Evolutionary conservation across 352 stramenopile genomes (phyloP).

Genomic region (Globisporangium ultimum): DNA sequence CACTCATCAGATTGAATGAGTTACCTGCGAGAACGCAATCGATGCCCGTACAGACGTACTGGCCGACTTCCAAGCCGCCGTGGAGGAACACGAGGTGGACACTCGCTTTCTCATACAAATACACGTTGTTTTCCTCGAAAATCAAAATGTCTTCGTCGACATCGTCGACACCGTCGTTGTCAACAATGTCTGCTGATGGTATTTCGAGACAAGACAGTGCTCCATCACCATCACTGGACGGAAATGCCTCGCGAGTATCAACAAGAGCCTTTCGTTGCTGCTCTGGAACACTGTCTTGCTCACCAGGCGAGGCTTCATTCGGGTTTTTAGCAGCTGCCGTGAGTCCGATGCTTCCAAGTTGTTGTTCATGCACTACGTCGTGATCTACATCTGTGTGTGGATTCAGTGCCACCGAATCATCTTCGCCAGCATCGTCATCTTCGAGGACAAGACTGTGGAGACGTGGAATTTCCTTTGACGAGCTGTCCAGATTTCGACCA

Average conservation of each 20-base stretch:
- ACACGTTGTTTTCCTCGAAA: constrained; percentile 53
- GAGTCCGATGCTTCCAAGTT: not conserved
- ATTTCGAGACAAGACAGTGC: not conserved
- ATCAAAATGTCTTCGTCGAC: constrained; percentile 16
- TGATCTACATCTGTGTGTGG: not conserved
- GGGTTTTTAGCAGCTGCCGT: not conserved
- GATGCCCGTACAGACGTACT: constrained; percentile 49
- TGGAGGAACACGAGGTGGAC: constrained; percentile 51
- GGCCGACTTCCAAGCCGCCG: constrained; percentile 35
- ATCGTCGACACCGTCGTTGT: not conserved
- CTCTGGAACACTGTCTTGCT: not conserved
- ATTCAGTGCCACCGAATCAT: not conserved
- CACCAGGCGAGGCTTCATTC: not conserved
- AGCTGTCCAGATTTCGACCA: not conserved
- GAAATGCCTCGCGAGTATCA: not conserved
- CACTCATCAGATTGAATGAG: constrained; percentile 42
- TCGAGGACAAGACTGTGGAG: constrained; percentile 21
- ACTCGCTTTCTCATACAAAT: constrained; percentile 53
- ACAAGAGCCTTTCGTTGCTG: not conserved
- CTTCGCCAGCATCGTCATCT: constrained; percentile 1
- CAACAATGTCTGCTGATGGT: no score
- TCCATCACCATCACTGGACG: no score
- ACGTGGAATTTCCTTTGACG: constrained; percentile 1
- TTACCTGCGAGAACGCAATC: constrained; percentile 57
- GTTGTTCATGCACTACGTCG: not conserved